Percentiles rank a stretch among this genome's conserved stretches.
phyloP scores from a whole-genome alignment of 2,329 filamentous ascomycete genomes.

The Paraphoma sp. region DNA sequence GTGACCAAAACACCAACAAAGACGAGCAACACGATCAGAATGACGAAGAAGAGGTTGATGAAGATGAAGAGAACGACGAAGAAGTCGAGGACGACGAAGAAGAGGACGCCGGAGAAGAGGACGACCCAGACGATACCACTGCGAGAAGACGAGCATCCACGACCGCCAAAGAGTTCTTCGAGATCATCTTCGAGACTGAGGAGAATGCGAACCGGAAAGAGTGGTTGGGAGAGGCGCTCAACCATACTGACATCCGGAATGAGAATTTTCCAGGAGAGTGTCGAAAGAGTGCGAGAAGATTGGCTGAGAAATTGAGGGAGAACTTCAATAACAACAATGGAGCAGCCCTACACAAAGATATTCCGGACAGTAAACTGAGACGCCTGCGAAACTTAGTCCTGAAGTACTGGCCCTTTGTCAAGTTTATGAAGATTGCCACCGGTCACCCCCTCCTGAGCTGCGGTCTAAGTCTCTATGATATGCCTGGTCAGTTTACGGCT shows the following conservation, averaged over 20 bases:
- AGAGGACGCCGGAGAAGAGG: neutral
- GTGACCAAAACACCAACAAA: neutral
- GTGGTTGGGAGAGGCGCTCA: constrained; percentile 2
- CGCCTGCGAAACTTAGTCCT: neutral
- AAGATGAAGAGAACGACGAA: too few species aligned
- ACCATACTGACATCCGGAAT: constrained; percentile 3
- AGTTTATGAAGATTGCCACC: constrained; percentile 9
- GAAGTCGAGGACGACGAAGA: neutral
- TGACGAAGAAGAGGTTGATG: too few species aligned
- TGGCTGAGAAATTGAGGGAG: neutral
- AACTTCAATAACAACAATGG: neutral
- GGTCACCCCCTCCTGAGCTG: constrained; percentile 13
- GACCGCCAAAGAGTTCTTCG: constrained; percentile 17
- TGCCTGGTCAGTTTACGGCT: constrained; percentile 13
- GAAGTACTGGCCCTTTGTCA: constrained; percentile 15
- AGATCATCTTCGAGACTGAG: constrained; percentile 12
- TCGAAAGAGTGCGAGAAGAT: neutral
- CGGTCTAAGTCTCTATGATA: constrained; percentile 12
- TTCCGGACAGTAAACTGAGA: constrained; percentile 9
- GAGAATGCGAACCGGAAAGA: neutral
- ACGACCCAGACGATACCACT: neutral
- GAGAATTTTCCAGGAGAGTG: constrained; percentile 2
- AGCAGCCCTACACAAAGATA: neutral
- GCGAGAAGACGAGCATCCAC: neutral
- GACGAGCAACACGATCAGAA: constrained; percentile 4